These are phyloP conservation scores for Sungouiella thailandica DNA, from an alignment of 805 yeast species.

Conservation along the genomic window DNA sequence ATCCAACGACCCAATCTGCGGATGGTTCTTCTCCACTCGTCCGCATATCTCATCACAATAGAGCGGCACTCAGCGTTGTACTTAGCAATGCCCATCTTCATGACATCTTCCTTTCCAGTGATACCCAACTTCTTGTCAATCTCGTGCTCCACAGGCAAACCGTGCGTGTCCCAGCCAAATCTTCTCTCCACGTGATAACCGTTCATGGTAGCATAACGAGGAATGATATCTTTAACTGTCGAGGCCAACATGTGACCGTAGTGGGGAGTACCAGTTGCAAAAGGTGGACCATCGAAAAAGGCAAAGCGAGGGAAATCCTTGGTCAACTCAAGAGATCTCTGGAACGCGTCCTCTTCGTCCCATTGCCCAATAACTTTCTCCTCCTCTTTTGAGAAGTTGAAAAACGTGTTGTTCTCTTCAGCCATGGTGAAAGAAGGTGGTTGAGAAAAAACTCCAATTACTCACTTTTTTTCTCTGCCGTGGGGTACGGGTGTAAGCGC, in stretches of 20 bases:
- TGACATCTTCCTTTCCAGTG: slow-evolving; percentile 89
- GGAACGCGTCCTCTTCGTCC: slow-evolving; percentile 94
- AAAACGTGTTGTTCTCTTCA: slow-evolving; percentile 30
- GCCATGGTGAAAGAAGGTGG: slow-evolving; percentile 10
- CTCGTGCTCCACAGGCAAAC: slow-evolving; percentile 97
- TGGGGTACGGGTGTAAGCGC: slow-evolving; percentile 9
- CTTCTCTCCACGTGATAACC: slow-evolving; percentile 95
- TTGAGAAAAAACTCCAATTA: neutral
- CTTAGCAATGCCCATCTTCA: slow-evolving; percentile 88
- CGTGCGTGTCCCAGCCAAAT: slow-evolving; percentile 99
- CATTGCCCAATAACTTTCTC: slow-evolving; percentile 74
- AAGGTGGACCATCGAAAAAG: slow-evolving; percentile 98
- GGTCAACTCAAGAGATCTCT: slow-evolving; percentile 74
- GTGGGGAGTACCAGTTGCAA: slow-evolving; percentile 99
- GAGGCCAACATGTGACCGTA: slow-evolving; percentile 97
- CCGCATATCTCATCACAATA: slow-evolving; percentile 96
- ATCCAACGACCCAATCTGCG: slow-evolving; percentile 98
- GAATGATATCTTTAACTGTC: slow-evolving; percentile 94
- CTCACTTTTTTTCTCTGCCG: neutral
- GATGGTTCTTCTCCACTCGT: slow-evolving; percentile 89
- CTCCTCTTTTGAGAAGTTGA: slow-evolving; percentile 83
- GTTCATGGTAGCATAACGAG: slow-evolving; percentile 96
- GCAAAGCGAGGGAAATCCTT: slow-evolving; percentile 84
- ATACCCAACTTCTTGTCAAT: slow-evolving; percentile 96
- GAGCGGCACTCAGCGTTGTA: slow-evolving; percentile 93